Evolutionary conservation across 192 early-diverging fungal genomes (phyloP).

Genomic region (Geranomyces variabilis): DNA sequence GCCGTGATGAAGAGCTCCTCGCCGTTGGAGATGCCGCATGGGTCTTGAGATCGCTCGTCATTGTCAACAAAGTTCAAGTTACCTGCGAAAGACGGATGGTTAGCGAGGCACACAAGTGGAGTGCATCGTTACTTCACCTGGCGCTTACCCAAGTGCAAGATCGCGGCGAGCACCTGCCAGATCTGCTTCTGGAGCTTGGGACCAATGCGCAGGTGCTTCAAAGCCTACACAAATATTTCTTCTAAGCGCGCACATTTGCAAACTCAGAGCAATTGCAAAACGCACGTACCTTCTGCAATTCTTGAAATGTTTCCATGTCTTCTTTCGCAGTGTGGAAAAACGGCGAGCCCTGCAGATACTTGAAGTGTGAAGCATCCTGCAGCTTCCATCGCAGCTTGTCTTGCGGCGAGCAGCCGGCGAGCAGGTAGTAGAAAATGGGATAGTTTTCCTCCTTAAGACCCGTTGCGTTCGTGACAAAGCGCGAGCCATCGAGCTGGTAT

Average conservation of each 20-base stretch:
- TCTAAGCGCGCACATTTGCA: background rate
- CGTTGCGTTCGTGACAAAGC: constrained; percentile 59
- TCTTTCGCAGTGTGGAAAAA: constrained; percentile 40
- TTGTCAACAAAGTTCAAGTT: constrained; percentile 80
- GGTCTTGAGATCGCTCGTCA: constrained; percentile 62
- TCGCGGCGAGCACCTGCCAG: constrained; percentile 80
- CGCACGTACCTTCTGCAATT: constrained; percentile 55
- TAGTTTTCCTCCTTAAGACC: constrained; percentile 78
- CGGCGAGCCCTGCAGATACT: constrained; percentile 46
- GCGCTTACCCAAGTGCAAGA: constrained; percentile 78
- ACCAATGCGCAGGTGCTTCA: constrained; percentile 83
- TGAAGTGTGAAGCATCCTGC: constrained; percentile 48
- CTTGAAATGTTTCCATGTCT: constrained; percentile 59
- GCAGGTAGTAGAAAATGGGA: constrained; percentile 89
- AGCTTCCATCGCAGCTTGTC: constrained; percentile 79
- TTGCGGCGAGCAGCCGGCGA: constrained; percentile 75
- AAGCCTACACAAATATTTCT: constrained; percentile 58
- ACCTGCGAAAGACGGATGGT: background rate
- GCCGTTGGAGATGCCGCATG: constrained; percentile 66
- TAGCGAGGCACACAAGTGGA: too few relatives aligned
- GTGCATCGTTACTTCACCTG: background rate
- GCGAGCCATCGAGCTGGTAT: constrained; percentile 81
- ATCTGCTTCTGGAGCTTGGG: constrained; percentile 82
- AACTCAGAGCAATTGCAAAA: too few relatives aligned
- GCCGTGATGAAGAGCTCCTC: constrained; percentile 79